Evolutionary conservation across 1,284 basidiomycete species (phyloP).

Genomic region (Trichosporon faecale): DNA sequence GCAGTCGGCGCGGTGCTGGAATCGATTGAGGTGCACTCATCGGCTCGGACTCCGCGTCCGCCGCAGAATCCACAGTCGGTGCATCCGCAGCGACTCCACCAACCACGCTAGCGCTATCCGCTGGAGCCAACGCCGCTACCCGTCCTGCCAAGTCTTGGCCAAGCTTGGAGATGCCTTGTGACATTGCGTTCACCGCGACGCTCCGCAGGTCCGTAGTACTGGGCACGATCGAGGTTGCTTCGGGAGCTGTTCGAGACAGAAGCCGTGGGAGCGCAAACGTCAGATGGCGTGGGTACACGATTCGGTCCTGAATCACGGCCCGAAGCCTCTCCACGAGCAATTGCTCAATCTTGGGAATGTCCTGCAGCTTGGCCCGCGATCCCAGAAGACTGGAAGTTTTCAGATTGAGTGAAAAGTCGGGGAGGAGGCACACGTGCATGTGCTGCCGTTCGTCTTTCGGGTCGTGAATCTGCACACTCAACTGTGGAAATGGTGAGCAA

Average conservation of each 20-base stretch:
- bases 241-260: conserved; percentile 27
- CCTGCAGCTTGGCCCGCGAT: conserved; percentile 59
- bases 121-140: conserved; percentile 16
- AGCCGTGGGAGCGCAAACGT: conserved; percentile 53
- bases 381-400: conserved; percentile 58
- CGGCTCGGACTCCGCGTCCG: background rate
- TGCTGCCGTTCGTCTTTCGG: conserved; percentile 45
- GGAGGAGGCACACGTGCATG: conserved; percentile 57
- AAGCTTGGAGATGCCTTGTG: conserved; percentile 18
- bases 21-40: background rate
- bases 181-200: conserved; percentile 15
- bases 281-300: conserved; percentile 56
- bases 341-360: conserved; percentile 61
- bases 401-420: conserved; percentile 59
- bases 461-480: conserved; percentile 46
- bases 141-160: conserved; percentile 20
- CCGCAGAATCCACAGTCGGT: conserved; percentile 2
- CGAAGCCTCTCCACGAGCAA: conserved; percentile 56
- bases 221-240: conserved; percentile 15
- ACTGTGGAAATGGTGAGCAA: conserved; percentile 25
- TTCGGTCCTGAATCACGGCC: conserved; percentile 54
- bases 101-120: conserved; percentile 16
- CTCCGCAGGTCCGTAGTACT: conserved; percentile 18
- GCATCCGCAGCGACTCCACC: conserved; percentile 10
- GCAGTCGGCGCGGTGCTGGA: background rate